Evolutionary conservation across 139 green algal species (phyloP).

Genomic region (Desmodesmus armatus): DNA sequence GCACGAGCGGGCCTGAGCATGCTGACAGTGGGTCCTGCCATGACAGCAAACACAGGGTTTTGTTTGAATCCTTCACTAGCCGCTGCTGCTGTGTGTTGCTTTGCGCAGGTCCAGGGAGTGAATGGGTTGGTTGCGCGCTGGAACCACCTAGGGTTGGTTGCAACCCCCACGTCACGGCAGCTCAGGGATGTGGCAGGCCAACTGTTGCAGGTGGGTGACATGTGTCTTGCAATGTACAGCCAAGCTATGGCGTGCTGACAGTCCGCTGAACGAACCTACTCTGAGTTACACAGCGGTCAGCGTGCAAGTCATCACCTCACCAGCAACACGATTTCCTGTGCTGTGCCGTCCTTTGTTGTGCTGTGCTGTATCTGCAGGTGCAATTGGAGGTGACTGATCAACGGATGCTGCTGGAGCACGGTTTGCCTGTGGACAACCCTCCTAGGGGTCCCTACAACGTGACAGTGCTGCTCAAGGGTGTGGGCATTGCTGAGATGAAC

Average conservation of each 20-base stretch:
- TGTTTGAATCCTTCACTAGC: no score
- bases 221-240: neutral
- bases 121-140: slow-evolving; percentile 74
- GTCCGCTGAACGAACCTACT: no score
- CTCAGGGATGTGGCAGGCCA: slow-evolving; percentile 84
- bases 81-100: slow-evolving; percentile 18
- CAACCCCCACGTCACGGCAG: slow-evolving; percentile 58
- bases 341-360: neutral
- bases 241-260: no score
- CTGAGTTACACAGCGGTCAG: no score
- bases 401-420: slow-evolving; percentile 42
- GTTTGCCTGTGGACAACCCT: slow-evolving; percentile 43
- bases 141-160: slow-evolving; percentile 80
- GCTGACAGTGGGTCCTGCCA: no score
- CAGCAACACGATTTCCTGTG: no score
- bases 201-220: slow-evolving; percentile 68
- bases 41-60: no score
- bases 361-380: slow-evolving; percentile 39
- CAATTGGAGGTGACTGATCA: slow-evolving; percentile 61
- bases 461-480: slow-evolving; percentile 76
- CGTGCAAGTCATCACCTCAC: no score
- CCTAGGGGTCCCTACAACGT: slow-evolving; percentile 80
- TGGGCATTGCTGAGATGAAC: slow-evolving; percentile 79
- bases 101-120: slow-evolving; percentile 73
- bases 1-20: no score